Evolutionary conservation across 108 stramenopile species (phyloP).

Genomic region (Nitzschia sp.): DNA sequence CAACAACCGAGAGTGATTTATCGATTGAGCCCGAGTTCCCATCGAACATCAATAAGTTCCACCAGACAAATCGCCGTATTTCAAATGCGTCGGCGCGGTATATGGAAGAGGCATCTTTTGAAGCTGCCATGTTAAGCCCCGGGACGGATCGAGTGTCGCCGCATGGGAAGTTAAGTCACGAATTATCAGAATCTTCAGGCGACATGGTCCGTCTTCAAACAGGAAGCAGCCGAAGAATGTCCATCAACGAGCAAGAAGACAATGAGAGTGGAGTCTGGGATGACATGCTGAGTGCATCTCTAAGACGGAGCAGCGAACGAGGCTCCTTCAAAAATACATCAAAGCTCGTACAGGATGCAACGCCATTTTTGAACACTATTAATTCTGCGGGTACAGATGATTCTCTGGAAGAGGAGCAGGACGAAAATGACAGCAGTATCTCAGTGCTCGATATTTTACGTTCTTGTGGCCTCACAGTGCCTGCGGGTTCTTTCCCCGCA

Average conservation of each 20-base stretch:
- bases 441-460: background rate
- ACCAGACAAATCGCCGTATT: background rate
- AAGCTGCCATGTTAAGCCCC: slow-evolving; percentile 9
- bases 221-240: background rate
- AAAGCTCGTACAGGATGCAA: background rate
- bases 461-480: background rate
- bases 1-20: background rate
- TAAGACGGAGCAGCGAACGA: background rate
- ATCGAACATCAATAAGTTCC: background rate
- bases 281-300: background rate
- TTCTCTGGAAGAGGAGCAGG: background rate
- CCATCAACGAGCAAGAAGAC: background rate
- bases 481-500: background rate
- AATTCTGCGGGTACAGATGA: background rate
- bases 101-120: slow-evolving; percentile 41
- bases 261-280: background rate
- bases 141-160: background rate
- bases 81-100: slow-evolving; percentile 7
- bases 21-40: background rate
- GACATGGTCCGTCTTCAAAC: background rate
- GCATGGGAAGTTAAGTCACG: background rate
- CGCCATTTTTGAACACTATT: background rate
- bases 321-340: background rate
- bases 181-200: background rate
- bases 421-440: background rate